Evolutionary conservation across 257 asterid genomes (phyloP).

Genomic region (Solanum chilense): DNA sequence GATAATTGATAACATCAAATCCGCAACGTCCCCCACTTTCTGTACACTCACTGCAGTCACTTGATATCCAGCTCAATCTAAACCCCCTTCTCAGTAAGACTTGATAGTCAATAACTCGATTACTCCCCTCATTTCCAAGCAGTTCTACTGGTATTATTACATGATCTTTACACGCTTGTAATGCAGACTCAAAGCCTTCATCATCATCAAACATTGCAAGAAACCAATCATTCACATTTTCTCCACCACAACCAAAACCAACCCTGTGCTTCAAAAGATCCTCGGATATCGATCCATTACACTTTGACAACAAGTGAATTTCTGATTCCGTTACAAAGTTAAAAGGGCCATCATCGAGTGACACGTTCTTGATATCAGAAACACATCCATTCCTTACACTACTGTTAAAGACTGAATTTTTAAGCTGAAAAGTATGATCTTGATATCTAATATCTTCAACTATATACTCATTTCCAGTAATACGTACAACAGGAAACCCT

Average conservation of each 20-base stretch:
- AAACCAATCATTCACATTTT: background rate
- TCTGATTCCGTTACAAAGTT: background rate
- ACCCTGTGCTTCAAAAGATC: slow-evolving; percentile 2
- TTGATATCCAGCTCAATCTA: slow-evolving; percentile 29
- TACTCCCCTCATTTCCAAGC: background rate
- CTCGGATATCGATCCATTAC: background rate
- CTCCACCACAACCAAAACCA: background rate
- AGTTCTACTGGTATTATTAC: slow-evolving; percentile 39
- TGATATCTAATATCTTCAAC: slow-evolving; percentile 24
- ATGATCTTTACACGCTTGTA: slow-evolving; percentile 15
- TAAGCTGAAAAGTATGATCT: slow-evolving; percentile 3
- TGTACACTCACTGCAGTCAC: slow-evolving; percentile 19
- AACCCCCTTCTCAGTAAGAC: slow-evolving; percentile 40
- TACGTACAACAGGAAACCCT: slow-evolving; percentile 20
- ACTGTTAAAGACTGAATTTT: slow-evolving; percentile 8
- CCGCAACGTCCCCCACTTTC: slow-evolving; percentile 54
- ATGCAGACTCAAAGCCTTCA: slow-evolving; percentile 10
- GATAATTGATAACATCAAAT: background rate
- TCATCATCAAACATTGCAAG: slow-evolving; percentile 24
- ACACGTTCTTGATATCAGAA: slow-evolving; percentile 18
- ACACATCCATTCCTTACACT: background rate
- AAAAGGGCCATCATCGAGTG: background rate
- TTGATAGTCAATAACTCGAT: background rate
- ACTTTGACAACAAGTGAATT: slow-evolving; percentile 31
- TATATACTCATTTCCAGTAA: slow-evolving; percentile 15